Evolutionary conservation across 2,329 filamentous ascomycete genomes (phyloP).

Genomic region (Diaporthe sp.): DNA sequence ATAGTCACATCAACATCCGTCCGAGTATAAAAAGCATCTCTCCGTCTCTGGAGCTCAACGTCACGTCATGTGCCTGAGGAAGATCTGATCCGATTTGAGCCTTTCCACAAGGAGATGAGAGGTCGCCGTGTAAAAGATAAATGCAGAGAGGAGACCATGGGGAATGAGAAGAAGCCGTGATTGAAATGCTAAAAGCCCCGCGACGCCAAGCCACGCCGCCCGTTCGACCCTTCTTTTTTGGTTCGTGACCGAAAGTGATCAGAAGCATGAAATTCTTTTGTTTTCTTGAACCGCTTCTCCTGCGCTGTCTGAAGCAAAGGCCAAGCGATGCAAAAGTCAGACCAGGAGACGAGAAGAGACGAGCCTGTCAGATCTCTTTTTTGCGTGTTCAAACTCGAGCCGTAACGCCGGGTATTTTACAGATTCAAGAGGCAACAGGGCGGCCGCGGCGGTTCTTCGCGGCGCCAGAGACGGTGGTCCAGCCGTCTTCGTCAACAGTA

Average conservation of each 20-base stretch:
- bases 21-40: slow-evolving; percentile 34
- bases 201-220: slow-evolving; percentile 38
- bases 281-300: slow-evolving; percentile 29
- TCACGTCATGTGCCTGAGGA: slow-evolving; percentile 32
- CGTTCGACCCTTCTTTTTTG: slow-evolving; percentile 31
- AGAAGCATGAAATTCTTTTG: slow-evolving; percentile 32
- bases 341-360: slow-evolving; percentile 24
- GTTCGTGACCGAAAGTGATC: slow-evolving; percentile 32
- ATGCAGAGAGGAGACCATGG: slow-evolving; percentile 28
- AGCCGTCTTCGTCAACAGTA: slow-evolving; percentile 70
- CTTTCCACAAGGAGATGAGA: slow-evolving; percentile 17
- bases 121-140: slow-evolving; percentile 14
- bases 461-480: slow-evolving; percentile 67
- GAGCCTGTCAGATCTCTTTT: slow-evolving; percentile 4
- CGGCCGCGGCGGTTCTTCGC: slow-evolving; percentile 55
- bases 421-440: slow-evolving; percentile 37
- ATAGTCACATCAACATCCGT: slow-evolving; percentile 28
- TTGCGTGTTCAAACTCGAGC: slow-evolving; percentile 14
- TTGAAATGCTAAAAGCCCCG: slow-evolving; percentile 35
- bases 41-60: slow-evolving; percentile 17
- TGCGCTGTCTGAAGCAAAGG: neutral
- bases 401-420: slow-evolving; percentile 35
- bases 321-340: slow-evolving; percentile 26
- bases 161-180: slow-evolving; percentile 25
- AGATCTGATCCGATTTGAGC: slow-evolving; percentile 14